Base-by-base conservation (phyloP, 73 alveolate species). In the Uronychia binucleata region DNA sequence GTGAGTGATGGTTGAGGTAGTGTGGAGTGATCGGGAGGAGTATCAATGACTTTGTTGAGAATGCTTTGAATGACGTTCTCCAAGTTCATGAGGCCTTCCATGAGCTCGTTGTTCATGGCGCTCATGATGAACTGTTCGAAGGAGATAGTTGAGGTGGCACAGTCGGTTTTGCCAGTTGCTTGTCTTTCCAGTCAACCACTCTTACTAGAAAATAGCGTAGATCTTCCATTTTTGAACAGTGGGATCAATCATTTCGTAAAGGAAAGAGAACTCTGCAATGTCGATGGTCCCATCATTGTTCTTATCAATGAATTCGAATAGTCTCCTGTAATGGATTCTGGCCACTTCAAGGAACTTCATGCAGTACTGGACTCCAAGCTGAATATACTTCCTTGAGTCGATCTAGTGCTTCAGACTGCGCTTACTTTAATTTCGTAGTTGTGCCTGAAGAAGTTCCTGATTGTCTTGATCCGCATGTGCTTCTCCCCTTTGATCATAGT, bases 201-300 rank as follows among this genome's bases (percentile, higher is more conserved):
- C 88, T n/a, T 81, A 58, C 75, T 59, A 33, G 81, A 81, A 81
- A 28, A 81, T 8, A 59, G 88, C 88, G 30, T 81, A 75, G 33
- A 81, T 81, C 34, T 81, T 81, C 88, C 88, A 81, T 25, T 60
- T 30, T 30, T 77, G 76, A 11, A 81, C 59, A 31, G 30, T 31
- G 34, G 28, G 35, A 33, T 81, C 81, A 75, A 81, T 81, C 74
- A 33, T 57, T 25, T 33, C 46, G 5, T 58, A 74, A 1, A 81
- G 81, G 27, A 26, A 74, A 19, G 30, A 58, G 58, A 81, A 81
- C 46, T 81, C 88, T 29, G 35, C 80, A 58, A 81, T 34, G 28
- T 81, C 88, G 32, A 81, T 81, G 67, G 74, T 81, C 28, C 88
- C 88, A 58, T 81, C 88, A 5, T 58, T 58, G 30, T 74, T 33